Evolutionary conservation across 1,284 basidiomycete species (phyloP).

Genomic region (Anthracocystis walkeri): DNA sequence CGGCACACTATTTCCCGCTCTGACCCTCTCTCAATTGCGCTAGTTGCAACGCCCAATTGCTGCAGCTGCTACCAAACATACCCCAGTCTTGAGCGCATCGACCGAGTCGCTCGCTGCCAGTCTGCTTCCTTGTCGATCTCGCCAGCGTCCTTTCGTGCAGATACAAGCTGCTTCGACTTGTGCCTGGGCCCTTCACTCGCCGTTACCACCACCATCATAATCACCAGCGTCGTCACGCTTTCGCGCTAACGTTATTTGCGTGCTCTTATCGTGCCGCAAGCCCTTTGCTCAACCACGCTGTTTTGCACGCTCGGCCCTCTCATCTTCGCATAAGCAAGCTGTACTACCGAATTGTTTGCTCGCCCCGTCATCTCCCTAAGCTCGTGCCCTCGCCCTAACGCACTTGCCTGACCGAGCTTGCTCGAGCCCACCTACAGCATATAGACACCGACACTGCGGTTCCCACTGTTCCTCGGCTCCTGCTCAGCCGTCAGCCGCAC

Average conservation of each 20-base stretch:
- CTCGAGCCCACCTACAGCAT: slow-evolving; percentile 6
- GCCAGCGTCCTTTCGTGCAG: background rate
- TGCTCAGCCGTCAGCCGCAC: background rate
- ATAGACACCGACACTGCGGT: background rate
- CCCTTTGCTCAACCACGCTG: background rate
- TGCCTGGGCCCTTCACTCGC: background rate
- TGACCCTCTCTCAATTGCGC: slow-evolving; percentile 3
- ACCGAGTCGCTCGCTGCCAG: background rate
- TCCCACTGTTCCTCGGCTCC: background rate
- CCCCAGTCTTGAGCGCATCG: background rate
- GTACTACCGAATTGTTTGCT: no score
- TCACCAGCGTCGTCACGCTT: background rate
- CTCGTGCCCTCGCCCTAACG: no score
- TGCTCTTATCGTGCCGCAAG: background rate
- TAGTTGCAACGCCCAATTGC: slow-evolving; percentile 3
- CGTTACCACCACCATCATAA: background rate
- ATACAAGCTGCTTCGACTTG: background rate
- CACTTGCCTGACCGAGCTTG: background rate
- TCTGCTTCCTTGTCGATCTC: background rate
- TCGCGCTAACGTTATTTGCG: background rate
- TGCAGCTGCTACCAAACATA: no score
- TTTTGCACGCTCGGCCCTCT: no score
- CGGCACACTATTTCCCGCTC: background rate
- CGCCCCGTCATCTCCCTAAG: no score
- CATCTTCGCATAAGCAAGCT: no score